These are phyloP conservation scores for Fusarium pininemorale DNA, from an alignment of 2,329 filamentous ascomycete genomes.

Conservation along the genomic window DNA sequence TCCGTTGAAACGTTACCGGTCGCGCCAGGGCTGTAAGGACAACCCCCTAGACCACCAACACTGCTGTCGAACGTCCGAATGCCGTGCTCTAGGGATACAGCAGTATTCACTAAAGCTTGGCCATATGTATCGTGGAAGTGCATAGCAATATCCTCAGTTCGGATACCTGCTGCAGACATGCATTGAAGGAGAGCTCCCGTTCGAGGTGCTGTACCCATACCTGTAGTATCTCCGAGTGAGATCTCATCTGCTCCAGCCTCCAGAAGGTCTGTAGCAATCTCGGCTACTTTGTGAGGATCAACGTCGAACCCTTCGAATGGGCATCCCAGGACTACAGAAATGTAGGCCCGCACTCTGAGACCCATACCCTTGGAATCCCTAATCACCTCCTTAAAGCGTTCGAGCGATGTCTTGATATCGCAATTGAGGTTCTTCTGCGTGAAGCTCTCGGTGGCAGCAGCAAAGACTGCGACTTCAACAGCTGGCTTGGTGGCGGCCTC, in stretches of 20 bases:
- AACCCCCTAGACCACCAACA: slow-evolving; percentile 83
- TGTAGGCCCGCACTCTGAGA: slow-evolving; percentile 78
- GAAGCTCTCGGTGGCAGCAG: slow-evolving; percentile 83
- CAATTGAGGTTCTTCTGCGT: slow-evolving; percentile 85
- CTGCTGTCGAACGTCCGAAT: slow-evolving; percentile 82
- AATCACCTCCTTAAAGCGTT: slow-evolving; percentile 76
- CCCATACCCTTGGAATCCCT: slow-evolving; percentile 70
- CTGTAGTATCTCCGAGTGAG: slow-evolving; percentile 88
- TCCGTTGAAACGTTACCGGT: slow-evolving; percentile 89
- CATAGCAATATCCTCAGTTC: slow-evolving; percentile 76
- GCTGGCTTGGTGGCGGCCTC: slow-evolving; percentile 55
- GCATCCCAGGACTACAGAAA: slow-evolving; percentile 83
- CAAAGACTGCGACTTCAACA: slow-evolving; percentile 82
- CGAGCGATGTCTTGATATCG: slow-evolving; percentile 76
- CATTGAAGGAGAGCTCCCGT: slow-evolving; percentile 72
- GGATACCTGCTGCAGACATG: slow-evolving; percentile 72
- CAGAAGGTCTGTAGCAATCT: slow-evolving; percentile 74
- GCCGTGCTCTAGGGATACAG: slow-evolving; percentile 79
- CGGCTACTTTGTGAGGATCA: slow-evolving; percentile 69
- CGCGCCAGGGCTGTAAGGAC: slow-evolving; percentile 85
- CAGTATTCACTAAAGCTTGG: slow-evolving; percentile 83
- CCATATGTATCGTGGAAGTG: slow-evolving; percentile 93
- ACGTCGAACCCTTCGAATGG: slow-evolving; percentile 77
- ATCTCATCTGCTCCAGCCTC: slow-evolving; percentile 93
- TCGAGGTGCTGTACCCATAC: slow-evolving; percentile 83